Conservation (phyloP, 2,329 filamentous ascomycete species). For the Hypocrella siamensis region DNA sequence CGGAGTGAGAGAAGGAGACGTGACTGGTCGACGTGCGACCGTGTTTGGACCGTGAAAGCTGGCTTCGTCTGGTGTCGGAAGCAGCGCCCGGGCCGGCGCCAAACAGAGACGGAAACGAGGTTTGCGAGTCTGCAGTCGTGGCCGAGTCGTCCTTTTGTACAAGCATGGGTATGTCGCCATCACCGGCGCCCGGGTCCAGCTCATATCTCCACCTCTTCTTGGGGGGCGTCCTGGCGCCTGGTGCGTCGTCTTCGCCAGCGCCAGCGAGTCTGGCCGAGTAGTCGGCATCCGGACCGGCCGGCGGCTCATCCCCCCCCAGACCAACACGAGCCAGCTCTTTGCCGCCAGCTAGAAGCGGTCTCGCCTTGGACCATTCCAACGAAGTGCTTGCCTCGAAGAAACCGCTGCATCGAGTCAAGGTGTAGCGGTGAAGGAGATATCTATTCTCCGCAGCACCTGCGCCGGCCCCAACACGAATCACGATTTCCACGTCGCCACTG, state of each 20-base stretch:
- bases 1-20: conserved; percentile 64
- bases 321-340: conserved; percentile 16
- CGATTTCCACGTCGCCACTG: conserved; percentile 84
- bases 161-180: conserved; percentile 73
- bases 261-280: neutral
- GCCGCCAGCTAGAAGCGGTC: conserved; percentile 13
- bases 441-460: conserved; percentile 49
- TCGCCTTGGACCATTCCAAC: conserved; percentile 48
- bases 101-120: conserved; percentile 15
- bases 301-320: neutral
- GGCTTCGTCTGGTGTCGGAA: conserved; percentile 31
- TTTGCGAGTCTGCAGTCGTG: conserved; percentile 1
- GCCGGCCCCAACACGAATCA: conserved; percentile 46
- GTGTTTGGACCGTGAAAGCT: conserved; percentile 11
- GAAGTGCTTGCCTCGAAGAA: conserved; percentile 84
- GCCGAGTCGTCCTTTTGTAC: conserved; percentile 52
- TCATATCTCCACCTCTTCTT: conserved; percentile 69
- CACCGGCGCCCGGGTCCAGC: conserved; percentile 57
- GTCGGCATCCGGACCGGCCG: neutral
- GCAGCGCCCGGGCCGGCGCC: conserved; percentile 22
- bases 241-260: neutral
- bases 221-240: conserved; percentile 4
- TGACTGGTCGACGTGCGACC: conserved; percentile 25
- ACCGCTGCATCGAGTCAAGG: conserved; percentile 75
- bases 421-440: conserved; percentile 78